Percentiles rank a stretch among this genome's conserved stretches.
Evolutionary conservation across 2,329 filamentous ascomycete genomes (phyloP).

Genomic region (Fusarium dimerum): DNA sequence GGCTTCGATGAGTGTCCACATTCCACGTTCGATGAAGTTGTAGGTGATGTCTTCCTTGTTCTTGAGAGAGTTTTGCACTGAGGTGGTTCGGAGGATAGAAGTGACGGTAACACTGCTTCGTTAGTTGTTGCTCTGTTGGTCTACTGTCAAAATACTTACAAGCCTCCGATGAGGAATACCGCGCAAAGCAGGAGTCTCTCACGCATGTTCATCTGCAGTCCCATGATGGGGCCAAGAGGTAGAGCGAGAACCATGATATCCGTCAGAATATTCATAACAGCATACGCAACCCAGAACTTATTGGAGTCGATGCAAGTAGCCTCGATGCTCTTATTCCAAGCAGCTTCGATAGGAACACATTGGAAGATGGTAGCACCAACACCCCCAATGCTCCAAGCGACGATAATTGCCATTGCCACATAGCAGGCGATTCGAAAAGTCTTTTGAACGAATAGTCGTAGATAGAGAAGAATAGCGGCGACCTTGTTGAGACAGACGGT

Average conservation of each 20-base stretch:
- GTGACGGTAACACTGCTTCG: constrained; percentile 33
- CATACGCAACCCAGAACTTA: constrained; percentile 46
- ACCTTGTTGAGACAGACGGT: constrained; percentile 52
- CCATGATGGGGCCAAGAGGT: constrained; percentile 37
- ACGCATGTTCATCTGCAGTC: constrained; percentile 32
- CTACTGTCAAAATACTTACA: constrained; percentile 28
- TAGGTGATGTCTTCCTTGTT: constrained; percentile 34
- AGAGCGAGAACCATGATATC: constrained; percentile 39
- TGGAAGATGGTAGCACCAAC: constrained; percentile 47
- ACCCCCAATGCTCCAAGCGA: constrained; percentile 43
- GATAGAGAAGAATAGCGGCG: constrained; percentile 50
- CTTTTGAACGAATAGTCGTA: constrained; percentile 48
- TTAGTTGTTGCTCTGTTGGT: neutral
- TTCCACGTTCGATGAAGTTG: constrained; percentile 25
- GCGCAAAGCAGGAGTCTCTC: constrained; percentile 37
- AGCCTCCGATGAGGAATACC: constrained; percentile 40
- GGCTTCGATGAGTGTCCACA: constrained; percentile 41
- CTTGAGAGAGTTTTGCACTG: constrained; percentile 33
- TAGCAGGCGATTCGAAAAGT: constrained; percentile 42
- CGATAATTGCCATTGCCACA: constrained; percentile 40
- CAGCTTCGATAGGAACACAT: constrained; percentile 44
- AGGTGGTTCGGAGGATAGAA: constrained; percentile 40
- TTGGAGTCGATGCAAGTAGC: constrained; percentile 45
- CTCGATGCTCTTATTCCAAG: constrained; percentile 41
- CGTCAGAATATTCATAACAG: constrained; percentile 40